Evolutionary conservation across 495 filamentous ascomycete species (phyloP).

Genomic region (Chaetomium fimeti): DNA sequence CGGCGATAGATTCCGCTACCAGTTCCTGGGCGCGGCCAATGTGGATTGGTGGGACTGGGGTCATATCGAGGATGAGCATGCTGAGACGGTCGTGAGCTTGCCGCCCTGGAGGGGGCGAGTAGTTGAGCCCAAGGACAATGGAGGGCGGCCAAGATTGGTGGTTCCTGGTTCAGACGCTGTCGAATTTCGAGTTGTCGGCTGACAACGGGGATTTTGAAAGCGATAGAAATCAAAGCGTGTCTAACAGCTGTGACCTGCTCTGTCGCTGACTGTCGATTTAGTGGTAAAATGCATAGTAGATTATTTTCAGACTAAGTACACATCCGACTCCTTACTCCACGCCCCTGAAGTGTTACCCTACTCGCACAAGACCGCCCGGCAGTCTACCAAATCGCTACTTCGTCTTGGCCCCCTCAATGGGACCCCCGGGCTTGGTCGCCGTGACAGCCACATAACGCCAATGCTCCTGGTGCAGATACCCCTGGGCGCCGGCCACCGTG

Average conservation of each 20-base stretch:
- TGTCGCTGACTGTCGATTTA: no score
- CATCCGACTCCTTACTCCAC: not conserved
- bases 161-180: not conserved
- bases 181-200: not conserved
- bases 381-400: conserved; percentile 15
- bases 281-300: no score
- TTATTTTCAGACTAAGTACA: no score
- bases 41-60: conserved; percentile 8
- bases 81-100: not conserved
- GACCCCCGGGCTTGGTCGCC: conserved; percentile 34
- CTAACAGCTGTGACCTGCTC: no score
- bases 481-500: conserved; percentile 31
- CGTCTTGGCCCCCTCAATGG: conserved; percentile 30
- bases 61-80: conserved; percentile 2
- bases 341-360: not conserved
- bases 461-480: conserved; percentile 24
- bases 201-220: not conserved
- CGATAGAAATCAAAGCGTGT: no score
- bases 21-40: not conserved
- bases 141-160: not conserved
- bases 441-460: conserved; percentile 36
- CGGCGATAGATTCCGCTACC: not conserved
- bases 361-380: not conserved
- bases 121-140: not conserved
- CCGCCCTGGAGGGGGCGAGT: not conserved